Conservation (phyloP, 345 rosid genomes). For the Arabidopsis arenosa region DNA sequence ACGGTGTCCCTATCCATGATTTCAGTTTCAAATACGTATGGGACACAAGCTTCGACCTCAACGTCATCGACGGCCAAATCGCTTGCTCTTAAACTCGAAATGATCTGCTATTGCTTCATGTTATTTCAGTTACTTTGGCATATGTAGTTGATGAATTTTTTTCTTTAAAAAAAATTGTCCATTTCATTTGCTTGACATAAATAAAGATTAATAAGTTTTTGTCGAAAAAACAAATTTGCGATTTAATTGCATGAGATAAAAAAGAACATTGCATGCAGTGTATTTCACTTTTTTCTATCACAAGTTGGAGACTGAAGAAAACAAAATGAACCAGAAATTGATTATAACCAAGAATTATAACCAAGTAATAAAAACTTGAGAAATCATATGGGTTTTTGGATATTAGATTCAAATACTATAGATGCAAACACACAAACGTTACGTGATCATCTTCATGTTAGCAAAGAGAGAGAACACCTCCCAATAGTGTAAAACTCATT, state of each 20-base stretch:
- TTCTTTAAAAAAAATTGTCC: not conserved
- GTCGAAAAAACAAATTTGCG: too few species aligned
- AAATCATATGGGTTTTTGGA: too few species aligned
- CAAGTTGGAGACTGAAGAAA: too few species aligned
- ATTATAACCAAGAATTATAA: too few species aligned
- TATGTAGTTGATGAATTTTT: not conserved
- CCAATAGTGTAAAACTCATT: not conserved
- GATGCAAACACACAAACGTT: constrained; percentile 1
- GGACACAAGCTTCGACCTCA: constrained; percentile 29
- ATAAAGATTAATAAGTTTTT: not conserved
- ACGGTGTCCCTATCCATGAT: not conserved
- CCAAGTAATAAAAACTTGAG: not conserved
- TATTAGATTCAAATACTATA: too few species aligned
- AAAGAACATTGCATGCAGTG: too few species aligned
- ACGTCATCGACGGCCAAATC: not conserved
- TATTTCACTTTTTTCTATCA: too few species aligned
- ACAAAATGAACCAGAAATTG: too few species aligned
- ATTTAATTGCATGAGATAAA: too few species aligned
- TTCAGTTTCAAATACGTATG: constrained; percentile 24
- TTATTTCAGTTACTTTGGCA: not conserved
- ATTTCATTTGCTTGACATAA: not conserved
- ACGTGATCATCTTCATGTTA: not conserved
- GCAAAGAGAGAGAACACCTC: not conserved
- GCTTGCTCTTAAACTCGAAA: constrained; percentile 6
- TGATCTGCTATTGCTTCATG: not conserved